Base-by-base conservation (phyloP, 768 basidiomycete species). In the Mycena leptocephala region DNA sequence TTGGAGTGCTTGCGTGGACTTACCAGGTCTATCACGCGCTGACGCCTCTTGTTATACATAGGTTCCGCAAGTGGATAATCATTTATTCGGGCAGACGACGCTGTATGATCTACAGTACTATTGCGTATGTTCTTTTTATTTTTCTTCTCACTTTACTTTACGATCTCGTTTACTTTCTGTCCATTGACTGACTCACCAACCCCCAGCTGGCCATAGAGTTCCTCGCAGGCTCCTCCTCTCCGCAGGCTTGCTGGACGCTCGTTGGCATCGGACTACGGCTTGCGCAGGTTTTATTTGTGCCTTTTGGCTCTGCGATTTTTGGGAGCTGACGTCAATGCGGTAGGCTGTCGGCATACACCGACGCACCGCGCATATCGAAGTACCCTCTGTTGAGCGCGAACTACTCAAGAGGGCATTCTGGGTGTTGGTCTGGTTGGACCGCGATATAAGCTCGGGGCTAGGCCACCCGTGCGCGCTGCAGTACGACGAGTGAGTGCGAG, bases 91-190 rank as follows among this genome's bases (percentile, higher is more conserved):
- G 0, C 91, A 93, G 6, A 94, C 95, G 1, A 84, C 89, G 4
- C 81, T 97, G 71, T 93, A 91, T 81, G 96, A 97, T 76, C 82
- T 97, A 58, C 96, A 97, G 80, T 88, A 89, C 43, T 92, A 93
- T 80, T 86, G 86, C 51, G 90, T 89, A 77, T 86, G 28, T 86
- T 5, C 14, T 16, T 63, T 63, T 28, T 51, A 13, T 16, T 41
- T 24, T 61, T 22, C 35, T 5, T 37, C 32, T 22, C n/a, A n/a
- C n/a, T n/a, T n/a, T n/a, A n/a, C n/a, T n/a, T n/a, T n/a, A n/a
- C n/a, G n/a, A n/a, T n/a, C n/a, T n/a, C n/a, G n/a, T 35, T 24
- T 35, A 3, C 14, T 35, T 37, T 5, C 5, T 37, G 1, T n/a
- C 2, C 9, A 22, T n/a, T 28, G 9, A 39, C 53, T 41, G 1